Conservation (phyloP, 208 protist species). For the Trypanosoma congolense region DNA sequence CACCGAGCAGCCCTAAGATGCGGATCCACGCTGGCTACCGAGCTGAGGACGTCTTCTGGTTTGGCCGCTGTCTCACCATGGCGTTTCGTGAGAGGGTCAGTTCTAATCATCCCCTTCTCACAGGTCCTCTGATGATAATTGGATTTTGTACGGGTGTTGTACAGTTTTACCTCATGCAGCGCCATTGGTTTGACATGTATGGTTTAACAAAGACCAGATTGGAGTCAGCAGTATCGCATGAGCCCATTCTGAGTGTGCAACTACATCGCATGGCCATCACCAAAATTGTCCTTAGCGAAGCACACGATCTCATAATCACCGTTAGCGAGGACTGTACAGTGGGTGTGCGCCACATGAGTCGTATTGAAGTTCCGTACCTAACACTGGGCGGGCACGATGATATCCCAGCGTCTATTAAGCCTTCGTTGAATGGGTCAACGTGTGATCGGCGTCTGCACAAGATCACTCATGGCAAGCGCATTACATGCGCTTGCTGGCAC, state of each 20-base stretch:
- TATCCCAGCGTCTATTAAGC: not conserved
- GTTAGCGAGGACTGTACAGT: slow-evolving; percentile 70
- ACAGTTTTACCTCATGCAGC: slow-evolving; percentile 59
- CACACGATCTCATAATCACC: slow-evolving; percentile 54
- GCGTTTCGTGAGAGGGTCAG: slow-evolving; percentile 20
- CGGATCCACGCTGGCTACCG: no score
- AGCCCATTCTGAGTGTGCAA: slow-evolving; percentile 34
- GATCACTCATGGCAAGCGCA: slow-evolving; percentile 45
- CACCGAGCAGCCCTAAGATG: no score
- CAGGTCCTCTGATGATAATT: slow-evolving; percentile 46
- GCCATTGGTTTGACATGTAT: slow-evolving; percentile 56
- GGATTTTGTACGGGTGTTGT: slow-evolving; percentile 75
- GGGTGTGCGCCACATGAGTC: slow-evolving; percentile 47
- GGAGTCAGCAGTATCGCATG: slow-evolving; percentile 46
- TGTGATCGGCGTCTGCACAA: not conserved
- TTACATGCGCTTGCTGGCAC: slow-evolving; percentile 67
- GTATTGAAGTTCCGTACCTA: slow-evolving; percentile 52
- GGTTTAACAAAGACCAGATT: slow-evolving; percentile 49
- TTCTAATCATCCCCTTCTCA: slow-evolving; percentile 16
- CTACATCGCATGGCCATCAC: slow-evolving; percentile 55
- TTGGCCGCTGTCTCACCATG: slow-evolving; percentile 57
- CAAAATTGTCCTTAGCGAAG: slow-evolving; percentile 41
- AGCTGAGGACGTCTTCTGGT: slow-evolving; percentile 33
- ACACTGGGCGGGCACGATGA: slow-evolving; percentile 32
- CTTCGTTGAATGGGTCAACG: not conserved